Base-by-base conservation (phyloP, 2,329 filamentous ascomycete species). In the Escovopsis sp. region DNA sequence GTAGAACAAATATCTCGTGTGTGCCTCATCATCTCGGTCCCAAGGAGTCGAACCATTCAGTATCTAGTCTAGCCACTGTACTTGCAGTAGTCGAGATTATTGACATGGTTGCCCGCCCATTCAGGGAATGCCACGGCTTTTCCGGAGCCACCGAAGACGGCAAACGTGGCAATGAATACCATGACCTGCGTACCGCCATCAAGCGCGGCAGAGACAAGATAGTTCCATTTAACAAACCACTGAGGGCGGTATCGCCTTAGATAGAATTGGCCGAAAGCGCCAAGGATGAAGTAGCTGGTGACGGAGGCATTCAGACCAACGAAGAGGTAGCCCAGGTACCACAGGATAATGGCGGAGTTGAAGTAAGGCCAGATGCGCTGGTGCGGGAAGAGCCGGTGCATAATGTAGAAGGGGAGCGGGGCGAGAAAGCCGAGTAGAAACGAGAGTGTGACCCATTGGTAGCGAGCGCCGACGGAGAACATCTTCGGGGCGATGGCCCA, bases 311-410 rank as follows among this genome's bases (percentile, higher is more conserved):
- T 62, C 37, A 51, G 41, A 7, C 63, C 66, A 24, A 67, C 59
- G 35, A 53, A 62, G 2, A 68, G 55, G 43, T 57, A 61, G 16
- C 64, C 62, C 36, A 64, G 50, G 50, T 61, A 67, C 53, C 56
- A 65, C 35, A 58, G 47, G 42, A 69, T 62, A 36, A 69, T 60
- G 10, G 62, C 56, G 0, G 59, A 59, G 53, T 67, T 64, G 48
- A 66, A 50, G 51, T 6, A 54, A 52, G 35, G 54, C 59, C 43
- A 54, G 48, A 34, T 51, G 48, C 47, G 34, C 11, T 43, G 34
- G 15, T 36, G 34, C 32, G 25, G 38, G 37, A 20, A 43, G 4
- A 14, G 27, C 24, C 38, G 37, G 31, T 39, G 40, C 16, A 50
- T 43, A 32, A 65, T 41, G 44, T 55, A 67, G 42, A 65, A 60